Percentiles rank a stretch among this genome's conserved stretches.
phyloP scores from a whole-genome alignment of 495 filamentous ascomycete species.

The Clavariopsis aquatica region DNA sequence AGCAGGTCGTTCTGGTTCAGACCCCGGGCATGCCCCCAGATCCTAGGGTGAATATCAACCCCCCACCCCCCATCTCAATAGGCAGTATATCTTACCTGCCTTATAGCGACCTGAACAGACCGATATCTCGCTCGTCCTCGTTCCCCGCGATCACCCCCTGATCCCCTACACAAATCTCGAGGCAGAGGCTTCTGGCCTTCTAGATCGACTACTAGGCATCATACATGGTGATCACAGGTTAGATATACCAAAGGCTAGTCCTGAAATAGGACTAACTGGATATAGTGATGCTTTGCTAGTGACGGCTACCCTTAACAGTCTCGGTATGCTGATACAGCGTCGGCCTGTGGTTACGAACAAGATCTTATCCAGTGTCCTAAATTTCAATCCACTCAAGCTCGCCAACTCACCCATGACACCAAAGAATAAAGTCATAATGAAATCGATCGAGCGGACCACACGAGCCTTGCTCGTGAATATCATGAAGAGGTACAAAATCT shows the following conservation, averaged over 20 bases:
- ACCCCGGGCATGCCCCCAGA: conserved; percentile 80
- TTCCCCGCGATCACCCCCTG: conserved; percentile 77
- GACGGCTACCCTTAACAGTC: conserved; percentile 86
- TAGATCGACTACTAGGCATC: conserved; percentile 84
- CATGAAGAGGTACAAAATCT: conserved; percentile 62
- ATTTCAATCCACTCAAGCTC: conserved; percentile 84
- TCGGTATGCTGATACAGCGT: conserved; percentile 75
- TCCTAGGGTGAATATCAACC: conserved; percentile 62
- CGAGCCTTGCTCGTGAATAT: conserved; percentile 79
- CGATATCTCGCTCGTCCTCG: conserved; percentile 81
- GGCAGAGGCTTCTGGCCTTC: conserved; percentile 82
- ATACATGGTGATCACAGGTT: conserved; percentile 85
- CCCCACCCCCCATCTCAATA: neutral
- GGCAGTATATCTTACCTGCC: conserved; percentile 9
- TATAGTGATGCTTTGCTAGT: conserved; percentile 82
- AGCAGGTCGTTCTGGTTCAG: conserved; percentile 88
- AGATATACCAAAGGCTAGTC: conserved; percentile 28
- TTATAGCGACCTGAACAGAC: conserved; percentile 75
- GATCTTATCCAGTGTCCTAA: conserved; percentile 80
- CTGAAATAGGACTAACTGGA: conserved; percentile 13
- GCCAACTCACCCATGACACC: conserved; percentile 75
- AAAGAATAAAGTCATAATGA: conserved; percentile 75
- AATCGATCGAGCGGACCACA: conserved; percentile 92
- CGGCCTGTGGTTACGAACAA: conserved; percentile 79
- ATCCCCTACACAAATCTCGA: conserved; percentile 79